Percentiles rank a stretch among this genome's conserved stretches.
Evolutionary conservation across 2,329 filamentous ascomycete species (phyloP).

Genomic region (Dothistroma septosporum): DNA sequence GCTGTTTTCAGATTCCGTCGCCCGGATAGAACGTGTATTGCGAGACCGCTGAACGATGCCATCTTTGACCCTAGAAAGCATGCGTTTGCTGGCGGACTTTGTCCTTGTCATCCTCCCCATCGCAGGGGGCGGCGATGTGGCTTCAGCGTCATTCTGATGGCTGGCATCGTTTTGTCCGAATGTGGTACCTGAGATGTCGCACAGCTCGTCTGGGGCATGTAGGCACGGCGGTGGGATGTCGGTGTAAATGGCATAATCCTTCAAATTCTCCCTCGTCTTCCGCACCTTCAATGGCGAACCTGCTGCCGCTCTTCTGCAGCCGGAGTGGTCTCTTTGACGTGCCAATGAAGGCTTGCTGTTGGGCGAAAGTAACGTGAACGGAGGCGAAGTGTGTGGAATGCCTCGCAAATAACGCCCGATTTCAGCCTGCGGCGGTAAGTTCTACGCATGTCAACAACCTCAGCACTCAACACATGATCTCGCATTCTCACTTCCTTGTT

Average conservation of each 20-base stretch:
- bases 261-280: conserved; percentile 36
- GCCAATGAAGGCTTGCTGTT: conserved; percentile 30
- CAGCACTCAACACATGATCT: not conserved
- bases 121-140: not conserved
- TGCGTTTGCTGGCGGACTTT: conserved; percentile 34
- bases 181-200: conserved; percentile 16
- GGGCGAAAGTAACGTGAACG: conserved; percentile 25
- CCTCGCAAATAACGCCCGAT: conserved; percentile 3
- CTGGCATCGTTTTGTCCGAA: conserved; percentile 7
- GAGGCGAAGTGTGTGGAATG: conserved; percentile 16
- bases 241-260: conserved; percentile 18
- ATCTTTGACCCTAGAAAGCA: conserved; percentile 35
- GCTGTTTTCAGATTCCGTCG: conserved; percentile 27
- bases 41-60: conserved; percentile 31
- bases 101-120: conserved; percentile 25
- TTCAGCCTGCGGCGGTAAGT: conserved; percentile 20
- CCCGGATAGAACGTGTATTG: conserved; percentile 25
- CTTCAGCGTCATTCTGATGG: not conserved
- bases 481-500: conserved; percentile 28
- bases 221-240: conserved; percentile 28
- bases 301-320: conserved; percentile 22
- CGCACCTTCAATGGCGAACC: conserved; percentile 34
- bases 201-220: not conserved
- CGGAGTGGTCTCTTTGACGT: conserved; percentile 32
- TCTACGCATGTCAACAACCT: conserved; percentile 17